Conservation (phyloP, 371 early-diverging fungal genomes). For the Amoeboaphelidium protococcarum region DNA sequence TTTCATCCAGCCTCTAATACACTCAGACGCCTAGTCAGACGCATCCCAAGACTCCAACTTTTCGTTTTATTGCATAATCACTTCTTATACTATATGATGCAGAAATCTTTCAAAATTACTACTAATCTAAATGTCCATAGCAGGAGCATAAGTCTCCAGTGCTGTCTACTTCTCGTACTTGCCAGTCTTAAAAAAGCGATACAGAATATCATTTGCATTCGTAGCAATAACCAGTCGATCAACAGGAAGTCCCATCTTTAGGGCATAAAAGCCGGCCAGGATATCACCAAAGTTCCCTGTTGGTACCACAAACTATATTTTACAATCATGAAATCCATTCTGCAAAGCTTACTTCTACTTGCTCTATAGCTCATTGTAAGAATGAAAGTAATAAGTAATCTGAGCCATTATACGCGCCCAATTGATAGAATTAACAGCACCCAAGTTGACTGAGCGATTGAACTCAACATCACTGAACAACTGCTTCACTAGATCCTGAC, state of each 20-base stretch:
- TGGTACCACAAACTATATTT: conserved; percentile 62
- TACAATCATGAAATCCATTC: conserved; percentile 10
- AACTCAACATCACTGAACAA: conserved; percentile 55
- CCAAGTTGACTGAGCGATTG: conserved; percentile 42
- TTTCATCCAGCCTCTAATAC: background rate
- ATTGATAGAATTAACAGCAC: conserved; percentile 95
- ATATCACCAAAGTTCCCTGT: conserved; percentile 98
- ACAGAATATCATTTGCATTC: conserved; percentile 85
- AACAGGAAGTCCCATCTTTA: conserved; percentile 71
- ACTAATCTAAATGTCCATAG: conserved; percentile 85
- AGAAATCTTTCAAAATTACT: conserved; percentile 88
- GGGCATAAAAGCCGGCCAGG: conserved; percentile 76
- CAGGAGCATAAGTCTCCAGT: conserved; percentile 49
- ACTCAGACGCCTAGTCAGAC: conserved; percentile 14
- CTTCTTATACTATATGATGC: conserved; percentile 30
- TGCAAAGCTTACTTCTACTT: conserved; percentile 32
- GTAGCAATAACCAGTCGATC: conserved; percentile 58
- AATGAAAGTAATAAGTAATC: conserved; percentile 76
- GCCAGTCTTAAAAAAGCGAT: conserved; percentile 66
- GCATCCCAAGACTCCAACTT: conserved; percentile 21
- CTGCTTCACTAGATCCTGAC: conserved; percentile 79
- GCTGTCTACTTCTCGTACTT: conserved; percentile 23
- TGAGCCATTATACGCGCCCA: conserved; percentile 91
- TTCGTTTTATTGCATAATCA: conserved; percentile 9
- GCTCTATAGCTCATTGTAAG: conserved; percentile 43